Evolutionary conservation across 176 grass and related monocot species (phyloP).

Genomic region (Cenchrus americanus): DNA sequence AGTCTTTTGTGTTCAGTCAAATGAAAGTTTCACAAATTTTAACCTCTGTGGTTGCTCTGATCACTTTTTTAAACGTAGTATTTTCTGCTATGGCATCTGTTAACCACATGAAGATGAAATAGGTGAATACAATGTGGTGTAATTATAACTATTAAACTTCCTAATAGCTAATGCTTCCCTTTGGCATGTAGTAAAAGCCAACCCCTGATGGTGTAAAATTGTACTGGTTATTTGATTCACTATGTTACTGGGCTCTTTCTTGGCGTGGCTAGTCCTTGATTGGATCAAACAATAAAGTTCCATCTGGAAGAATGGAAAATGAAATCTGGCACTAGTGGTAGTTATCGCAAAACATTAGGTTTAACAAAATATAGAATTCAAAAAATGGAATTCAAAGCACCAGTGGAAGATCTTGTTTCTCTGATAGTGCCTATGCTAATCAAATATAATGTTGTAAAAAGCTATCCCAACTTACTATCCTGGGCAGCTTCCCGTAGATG

Average conservation of each 20-base stretch:
- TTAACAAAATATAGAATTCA: not conserved
- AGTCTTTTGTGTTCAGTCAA: not conserved
- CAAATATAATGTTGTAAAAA: not conserved
- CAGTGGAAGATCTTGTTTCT: not conserved
- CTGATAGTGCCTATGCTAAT: not conserved
- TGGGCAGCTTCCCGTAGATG: not conserved
- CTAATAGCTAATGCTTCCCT: not conserved
- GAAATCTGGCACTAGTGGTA: not conserved
- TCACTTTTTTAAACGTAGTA: not conserved
- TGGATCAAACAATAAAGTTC: not conserved
- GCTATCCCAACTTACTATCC: not conserved
- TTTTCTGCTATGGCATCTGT: not conserved
- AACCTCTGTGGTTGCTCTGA: conserved; percentile 14
- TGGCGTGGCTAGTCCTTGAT: not conserved
- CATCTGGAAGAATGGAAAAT: not conserved
- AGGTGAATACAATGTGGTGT: not conserved
- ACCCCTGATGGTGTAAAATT: not conserved
- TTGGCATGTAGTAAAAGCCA: not conserved
- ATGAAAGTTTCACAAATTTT: not conserved
- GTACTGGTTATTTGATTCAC: not conserved
- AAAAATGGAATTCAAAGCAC: not conserved
- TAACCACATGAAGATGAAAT: not conserved
- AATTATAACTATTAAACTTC: not conserved
- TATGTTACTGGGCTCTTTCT: not conserved
- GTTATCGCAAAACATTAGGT: not conserved